Conservation (phyloP, 768 basidiomycete species). For the Pulveroboletus sp. region DNA sequence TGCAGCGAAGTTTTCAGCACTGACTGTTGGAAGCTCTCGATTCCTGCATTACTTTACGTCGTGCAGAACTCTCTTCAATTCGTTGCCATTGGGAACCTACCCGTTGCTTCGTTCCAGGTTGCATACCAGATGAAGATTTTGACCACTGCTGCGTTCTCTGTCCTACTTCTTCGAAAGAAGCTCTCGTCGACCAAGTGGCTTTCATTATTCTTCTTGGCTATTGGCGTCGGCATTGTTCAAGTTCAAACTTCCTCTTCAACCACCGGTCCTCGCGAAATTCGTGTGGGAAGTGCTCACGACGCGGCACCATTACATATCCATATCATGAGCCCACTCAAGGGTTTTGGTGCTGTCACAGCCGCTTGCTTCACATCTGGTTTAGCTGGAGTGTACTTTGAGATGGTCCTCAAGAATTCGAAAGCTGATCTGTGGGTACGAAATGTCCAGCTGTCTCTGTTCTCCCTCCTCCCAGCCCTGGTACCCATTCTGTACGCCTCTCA, state of each 20-base stretch:
- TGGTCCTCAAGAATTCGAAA: conserved; percentile 81
- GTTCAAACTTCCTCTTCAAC: conserved; percentile 61
- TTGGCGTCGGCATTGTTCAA: conserved; percentile 93
- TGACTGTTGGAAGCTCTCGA: conserved; percentile 97
- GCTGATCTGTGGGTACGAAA: conserved; percentile 90
- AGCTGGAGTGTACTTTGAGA: conserved; percentile 92
- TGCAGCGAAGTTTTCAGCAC: conserved; percentile 75
- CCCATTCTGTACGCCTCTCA: conserved; percentile 62
- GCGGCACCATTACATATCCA: conserved; percentile 55
- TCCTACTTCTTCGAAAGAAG: conserved; percentile 71
- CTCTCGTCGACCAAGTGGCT: conserved; percentile 79
- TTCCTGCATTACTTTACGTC: conserved; percentile 92
- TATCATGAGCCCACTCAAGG: conserved; percentile 77
- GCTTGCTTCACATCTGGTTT: conserved; percentile 90
- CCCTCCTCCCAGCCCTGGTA: conserved; percentile 81
- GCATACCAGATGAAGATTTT: conserved; percentile 99
- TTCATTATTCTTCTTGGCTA: conserved; percentile 79
- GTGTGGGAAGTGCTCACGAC: conserved; percentile 67
- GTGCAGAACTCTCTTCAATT: conserved; percentile 98
- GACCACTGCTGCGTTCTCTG: conserved; percentile 91
- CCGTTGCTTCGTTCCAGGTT: conserved; percentile 96
- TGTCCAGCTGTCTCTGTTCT: conserved; percentile 84
- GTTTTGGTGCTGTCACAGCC: conserved; percentile 76
- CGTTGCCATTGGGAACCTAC: conserved; percentile 91
- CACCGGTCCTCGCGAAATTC: conserved; percentile 29